Percentiles rank a stretch among this genome's conserved stretches.
phyloP scores from a whole-genome alignment of 1,139 yeast species.

The Sporopachydermia cereana region DNA sequence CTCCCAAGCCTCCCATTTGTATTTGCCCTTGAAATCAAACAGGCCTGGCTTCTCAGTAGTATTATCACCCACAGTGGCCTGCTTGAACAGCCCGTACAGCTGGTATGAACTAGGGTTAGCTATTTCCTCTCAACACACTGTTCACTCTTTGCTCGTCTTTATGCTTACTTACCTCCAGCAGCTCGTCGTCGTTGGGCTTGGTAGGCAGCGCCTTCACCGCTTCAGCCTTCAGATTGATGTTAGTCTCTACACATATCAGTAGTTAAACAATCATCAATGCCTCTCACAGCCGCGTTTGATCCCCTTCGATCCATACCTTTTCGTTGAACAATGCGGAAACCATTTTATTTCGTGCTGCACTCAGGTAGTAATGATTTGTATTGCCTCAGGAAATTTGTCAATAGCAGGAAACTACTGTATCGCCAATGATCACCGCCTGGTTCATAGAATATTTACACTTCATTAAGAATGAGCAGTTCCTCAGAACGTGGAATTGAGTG shows the following conservation, averaged over 20 bases:
- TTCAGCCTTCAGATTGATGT: constrained; percentile 48
- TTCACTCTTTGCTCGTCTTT: neutral
- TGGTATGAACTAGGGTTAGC: constrained; percentile 13
- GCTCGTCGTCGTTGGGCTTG: constrained; percentile 80
- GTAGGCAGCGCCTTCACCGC: constrained; percentile 64
- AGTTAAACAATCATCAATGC: neutral
- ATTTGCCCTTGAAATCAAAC: constrained; percentile 88
- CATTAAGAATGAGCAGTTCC: no score
- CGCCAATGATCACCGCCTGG: no score
- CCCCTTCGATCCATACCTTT: neutral
- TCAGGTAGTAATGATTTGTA: no score
- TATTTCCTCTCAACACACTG: neutral
- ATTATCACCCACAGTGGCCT: constrained; percentile 95
- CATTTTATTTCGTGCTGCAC: no score
- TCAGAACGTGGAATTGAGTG: no score
- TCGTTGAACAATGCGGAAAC: constrained; percentile 7
- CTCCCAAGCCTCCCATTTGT: constrained; percentile 97
- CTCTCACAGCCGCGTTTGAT: neutral
- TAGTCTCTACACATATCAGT: neutral
- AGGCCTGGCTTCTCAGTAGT: constrained; percentile 73
- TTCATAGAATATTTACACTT: no score
- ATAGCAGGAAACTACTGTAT: no score
- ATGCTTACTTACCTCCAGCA: constrained; percentile 41
- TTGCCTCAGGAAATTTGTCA: no score
- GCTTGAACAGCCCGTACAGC: constrained; percentile 87